A percentile compares a stretch with the other conserved stretches of the same genome.
Evolutionary conservation across 2,329 filamentous ascomycete species (phyloP).

Genomic region (Talaromyces rugulosus): DNA sequence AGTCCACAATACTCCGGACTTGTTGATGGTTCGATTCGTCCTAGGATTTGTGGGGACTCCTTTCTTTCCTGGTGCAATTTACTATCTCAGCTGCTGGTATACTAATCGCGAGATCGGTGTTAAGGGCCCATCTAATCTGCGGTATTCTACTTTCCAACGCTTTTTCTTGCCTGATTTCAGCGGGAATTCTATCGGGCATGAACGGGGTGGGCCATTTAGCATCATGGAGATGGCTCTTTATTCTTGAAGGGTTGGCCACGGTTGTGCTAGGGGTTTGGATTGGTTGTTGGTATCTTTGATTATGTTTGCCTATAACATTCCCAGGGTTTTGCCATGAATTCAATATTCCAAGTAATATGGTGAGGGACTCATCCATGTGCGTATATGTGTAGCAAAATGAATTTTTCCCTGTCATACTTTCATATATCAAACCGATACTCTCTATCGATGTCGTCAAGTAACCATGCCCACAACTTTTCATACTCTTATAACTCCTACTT

Average conservation of each 20-base stretch:
- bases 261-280: constrained; percentile 5
- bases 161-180: constrained; percentile 21
- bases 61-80: constrained; percentile 30
- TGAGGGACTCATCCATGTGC: too few relatives aligned
- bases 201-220: constrained; percentile 18
- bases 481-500: too few relatives aligned
- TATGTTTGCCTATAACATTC: too few relatives aligned
- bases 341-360: too few relatives aligned
- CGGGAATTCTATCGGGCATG: constrained; percentile 23
- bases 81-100: constrained; percentile 31
- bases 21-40: constrained; percentile 25
- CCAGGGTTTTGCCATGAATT: too few relatives aligned
- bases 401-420: too few relatives aligned
- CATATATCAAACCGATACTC: too few relatives aligned
- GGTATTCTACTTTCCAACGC: constrained; percentile 47
- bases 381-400: too few relatives aligned
- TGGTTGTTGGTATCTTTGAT: too few relatives aligned
- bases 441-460: too few relatives aligned
- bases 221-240: constrained; percentile 27
- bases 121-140: constrained; percentile 53
- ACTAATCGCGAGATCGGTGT: constrained; percentile 22
- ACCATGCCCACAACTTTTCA: too few relatives aligned
- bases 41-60: constrained; percentile 24
- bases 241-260: constrained; percentile 22
- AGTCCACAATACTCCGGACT: constrained; percentile 21